Percentiles rank a stretch among this genome's conserved stretches.
Evolutionary conservation across 305 asterid species (phyloP).

Genomic region (Fraxinus floribunda): DNA sequence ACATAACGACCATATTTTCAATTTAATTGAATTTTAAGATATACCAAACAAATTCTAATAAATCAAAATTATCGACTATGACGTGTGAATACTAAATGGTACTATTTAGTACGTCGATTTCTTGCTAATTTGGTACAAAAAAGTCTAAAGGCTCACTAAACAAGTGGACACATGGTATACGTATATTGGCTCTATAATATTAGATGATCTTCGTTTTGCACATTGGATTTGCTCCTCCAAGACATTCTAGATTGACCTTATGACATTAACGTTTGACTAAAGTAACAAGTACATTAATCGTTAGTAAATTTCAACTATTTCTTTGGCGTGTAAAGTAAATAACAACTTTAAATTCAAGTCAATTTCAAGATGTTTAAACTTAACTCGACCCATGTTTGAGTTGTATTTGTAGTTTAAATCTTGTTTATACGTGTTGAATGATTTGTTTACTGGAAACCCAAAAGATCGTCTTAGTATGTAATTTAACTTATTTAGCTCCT

Average conservation of each 20-base stretch:
- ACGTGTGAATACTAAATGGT: neutral
- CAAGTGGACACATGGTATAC: conserved; percentile 43
- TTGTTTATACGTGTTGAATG: no score
- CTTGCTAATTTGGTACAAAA: neutral
- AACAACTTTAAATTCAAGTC: neutral
- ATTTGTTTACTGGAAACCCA: no score
- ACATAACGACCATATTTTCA: no score
- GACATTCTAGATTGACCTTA: conserved; percentile 24
- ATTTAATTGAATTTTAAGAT: no score
- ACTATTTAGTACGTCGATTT: neutral
- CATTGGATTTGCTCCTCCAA: conserved; percentile 18
- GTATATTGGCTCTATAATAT: conserved; percentile 29
- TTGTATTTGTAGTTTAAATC: no score
- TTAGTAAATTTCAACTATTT: neutral
- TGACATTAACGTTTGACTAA: conserved; percentile 20
- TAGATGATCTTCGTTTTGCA: conserved; percentile 32
- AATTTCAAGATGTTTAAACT: neutral
- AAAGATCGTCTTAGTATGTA: no score
- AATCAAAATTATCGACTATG: neutral
- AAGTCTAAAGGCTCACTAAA: conserved; percentile 28
- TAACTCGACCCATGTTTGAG: no score
- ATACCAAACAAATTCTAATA: no score
- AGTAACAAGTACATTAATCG: neutral
- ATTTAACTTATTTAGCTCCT: no score
- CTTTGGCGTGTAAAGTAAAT: no score